Evolutionary conservation across 768 basidiomycete genomes (phyloP).

Genomic region (Pseudohyphozyma bogoriensis): DNA sequence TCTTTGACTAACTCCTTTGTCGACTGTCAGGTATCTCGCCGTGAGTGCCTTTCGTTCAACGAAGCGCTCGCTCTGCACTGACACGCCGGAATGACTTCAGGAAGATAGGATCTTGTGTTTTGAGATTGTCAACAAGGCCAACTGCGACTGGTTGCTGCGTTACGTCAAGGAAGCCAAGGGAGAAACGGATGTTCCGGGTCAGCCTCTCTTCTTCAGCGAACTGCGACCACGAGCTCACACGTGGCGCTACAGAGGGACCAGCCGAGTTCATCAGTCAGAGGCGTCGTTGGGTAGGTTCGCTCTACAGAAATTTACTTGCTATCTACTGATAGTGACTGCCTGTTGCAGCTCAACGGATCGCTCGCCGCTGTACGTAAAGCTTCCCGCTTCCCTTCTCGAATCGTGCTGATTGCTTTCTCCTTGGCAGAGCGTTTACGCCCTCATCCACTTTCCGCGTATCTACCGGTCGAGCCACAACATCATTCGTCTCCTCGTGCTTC

Average conservation of each 20-base stretch:
- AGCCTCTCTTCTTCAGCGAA: too few relatives aligned
- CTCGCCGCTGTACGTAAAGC: too few relatives aligned
- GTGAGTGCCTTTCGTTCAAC: too few relatives aligned
- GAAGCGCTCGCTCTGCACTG: too few relatives aligned
- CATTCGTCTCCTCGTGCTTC: constrained; percentile 89
- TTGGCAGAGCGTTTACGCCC: too few relatives aligned
- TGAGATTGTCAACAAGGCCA: constrained; percentile 81
- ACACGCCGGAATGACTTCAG: too few relatives aligned
- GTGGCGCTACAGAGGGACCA: too few relatives aligned
- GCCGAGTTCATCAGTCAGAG: constrained; percentile 92
- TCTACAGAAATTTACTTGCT: neutral
- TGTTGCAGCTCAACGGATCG: neutral
- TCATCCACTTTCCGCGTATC: too few relatives aligned
- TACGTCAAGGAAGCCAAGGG: constrained; percentile 76
- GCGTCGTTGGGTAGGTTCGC: constrained; percentile 56
- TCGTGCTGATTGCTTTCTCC: neutral
- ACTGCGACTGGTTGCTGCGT: constrained; percentile 71
- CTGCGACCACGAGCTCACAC: too few relatives aligned
- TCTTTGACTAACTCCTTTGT: too few relatives aligned
- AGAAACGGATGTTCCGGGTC: constrained; percentile 25
- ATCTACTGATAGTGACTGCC: neutral
- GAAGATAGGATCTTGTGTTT: constrained; percentile 96
- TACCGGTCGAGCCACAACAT: constrained; percentile 77
- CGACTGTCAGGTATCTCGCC: too few relatives aligned
- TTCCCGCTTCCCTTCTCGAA: neutral